Percentiles rank a stretch among this genome's conserved stretches.
Conservation (phyloP, 495 filamentous ascomycete genomes). For the Talaromyces borbonicus region DNA sequence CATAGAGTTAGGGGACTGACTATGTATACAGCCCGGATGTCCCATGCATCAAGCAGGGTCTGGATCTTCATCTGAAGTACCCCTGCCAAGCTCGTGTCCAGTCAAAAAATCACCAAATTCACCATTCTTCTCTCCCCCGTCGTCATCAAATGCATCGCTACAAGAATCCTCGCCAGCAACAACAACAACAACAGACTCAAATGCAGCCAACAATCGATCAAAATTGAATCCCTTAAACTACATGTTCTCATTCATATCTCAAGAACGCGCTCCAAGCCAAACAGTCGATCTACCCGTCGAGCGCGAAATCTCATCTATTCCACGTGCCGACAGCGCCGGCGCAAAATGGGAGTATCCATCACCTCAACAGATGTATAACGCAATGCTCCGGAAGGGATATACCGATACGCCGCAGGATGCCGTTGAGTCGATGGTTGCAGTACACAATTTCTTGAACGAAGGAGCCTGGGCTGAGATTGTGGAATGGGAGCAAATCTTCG, state of each 20-base stretch:
- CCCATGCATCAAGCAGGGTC: conserved; percentile 81
- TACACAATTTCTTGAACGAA: conserved; percentile 97
- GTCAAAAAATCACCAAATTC: conserved; percentile 35
- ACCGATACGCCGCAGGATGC: conserved; percentile 86
- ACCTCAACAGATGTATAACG: conserved; percentile 99
- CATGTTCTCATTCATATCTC: conserved; percentile 82
- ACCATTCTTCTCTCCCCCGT: conserved; percentile 25
- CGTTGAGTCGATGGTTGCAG: conserved; percentile 93
- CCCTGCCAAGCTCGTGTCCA: conserved; percentile 42
- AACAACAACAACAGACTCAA: conserved; percentile 21
- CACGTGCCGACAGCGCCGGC: conserved; percentile 55
- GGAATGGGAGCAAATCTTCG: conserved; percentile 81
- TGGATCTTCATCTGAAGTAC: conserved; percentile 36
- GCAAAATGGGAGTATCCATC: conserved; percentile 96
- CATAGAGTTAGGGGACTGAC: no score
- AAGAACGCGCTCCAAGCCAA: conserved; percentile 64
- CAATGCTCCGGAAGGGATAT: conserved; percentile 88
- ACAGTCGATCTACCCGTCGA: conserved; percentile 60
- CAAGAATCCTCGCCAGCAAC: background rate
- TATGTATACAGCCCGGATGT: conserved; percentile 59
- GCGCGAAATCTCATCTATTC: conserved; percentile 78
- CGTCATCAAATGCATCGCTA: no score
- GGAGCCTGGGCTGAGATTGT: conserved; percentile 93
- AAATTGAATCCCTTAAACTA: conserved; percentile 91
- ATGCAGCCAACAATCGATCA: conserved; percentile 37